Percentiles rank a stretch among this genome's conserved stretches.
Evolutionary conservation across 2,329 filamentous ascomycete genomes (phyloP).

Genomic region (Lecanosticta acicola): DNA sequence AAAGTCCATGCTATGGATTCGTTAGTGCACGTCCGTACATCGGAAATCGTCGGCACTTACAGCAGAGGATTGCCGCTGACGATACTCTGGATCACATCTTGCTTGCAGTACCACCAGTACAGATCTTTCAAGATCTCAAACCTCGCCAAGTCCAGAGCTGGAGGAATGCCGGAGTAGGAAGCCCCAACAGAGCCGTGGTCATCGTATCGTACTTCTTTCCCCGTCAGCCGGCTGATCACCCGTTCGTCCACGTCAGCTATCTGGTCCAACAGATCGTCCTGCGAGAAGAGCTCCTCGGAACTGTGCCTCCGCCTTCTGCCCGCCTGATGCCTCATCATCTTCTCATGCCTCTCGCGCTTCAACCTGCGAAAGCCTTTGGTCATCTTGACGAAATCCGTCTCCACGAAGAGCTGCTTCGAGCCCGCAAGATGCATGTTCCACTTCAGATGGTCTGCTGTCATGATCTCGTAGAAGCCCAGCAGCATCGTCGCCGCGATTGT

Average conservation of each 20-base stretch:
- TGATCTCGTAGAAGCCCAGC: slow-evolving; percentile 88
- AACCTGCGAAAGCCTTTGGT: slow-evolving; percentile 64
- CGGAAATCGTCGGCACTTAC: slow-evolving; percentile 50
- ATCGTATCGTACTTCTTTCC: slow-evolving; percentile 54
- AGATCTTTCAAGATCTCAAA: slow-evolving; percentile 80
- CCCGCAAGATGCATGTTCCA: slow-evolving; percentile 92
- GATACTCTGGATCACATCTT: slow-evolving; percentile 87
- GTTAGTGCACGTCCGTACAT: slow-evolving; percentile 6
- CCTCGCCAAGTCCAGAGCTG: slow-evolving; percentile 60
- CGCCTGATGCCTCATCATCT: slow-evolving; percentile 29
- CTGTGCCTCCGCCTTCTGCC: slow-evolving; percentile 11
- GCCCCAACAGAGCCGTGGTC: slow-evolving; percentile 48
- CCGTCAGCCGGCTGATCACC: slow-evolving; percentile 55
- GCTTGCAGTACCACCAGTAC: slow-evolving; percentile 94
- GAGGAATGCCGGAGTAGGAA: slow-evolving; percentile 26
- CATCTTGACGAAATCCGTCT: slow-evolving; percentile 72
- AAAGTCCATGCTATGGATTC: slow-evolving; percentile 62
- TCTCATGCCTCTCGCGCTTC: slow-evolving; percentile 48
- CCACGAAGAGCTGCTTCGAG: slow-evolving; percentile 71
- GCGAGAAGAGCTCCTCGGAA: slow-evolving; percentile 13
- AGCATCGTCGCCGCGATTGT: slow-evolving; percentile 85
- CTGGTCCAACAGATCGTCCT: slow-evolving; percentile 31
- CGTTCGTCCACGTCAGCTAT: slow-evolving; percentile 48
- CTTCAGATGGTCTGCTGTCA: slow-evolving; percentile 88
- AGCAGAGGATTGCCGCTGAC: slow-evolving; percentile 79